Base-by-base conservation (phyloP, 2,329 filamentous ascomycete species). In the Penicillium freii region DNA sequence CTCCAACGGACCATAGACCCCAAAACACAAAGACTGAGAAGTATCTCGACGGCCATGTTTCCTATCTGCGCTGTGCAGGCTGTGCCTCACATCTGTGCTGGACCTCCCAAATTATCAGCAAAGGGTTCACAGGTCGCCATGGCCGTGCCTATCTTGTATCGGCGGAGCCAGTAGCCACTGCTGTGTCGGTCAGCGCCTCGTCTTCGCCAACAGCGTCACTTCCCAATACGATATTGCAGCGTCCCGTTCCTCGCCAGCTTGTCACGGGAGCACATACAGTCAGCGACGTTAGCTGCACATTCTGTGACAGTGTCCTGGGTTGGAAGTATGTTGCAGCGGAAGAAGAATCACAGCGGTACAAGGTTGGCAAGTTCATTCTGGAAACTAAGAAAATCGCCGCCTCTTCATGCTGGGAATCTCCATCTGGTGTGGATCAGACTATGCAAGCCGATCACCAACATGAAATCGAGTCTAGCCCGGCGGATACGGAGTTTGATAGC, bases 311-410 rank as follows among this genome's bases (percentile, higher is more conserved):
- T 53, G 78, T 84, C 36, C 66, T 87, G 21, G 85, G 85, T 2
- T 87, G 85, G 85, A 87, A 87, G 70, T 87, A 87, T 65, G 80
- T 87, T 25, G 78, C 80, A 21, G 85, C 85, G 0, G 83, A 84
- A 58, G 83, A 87, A 62, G 84, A 86, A 57, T 75, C 71, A 11
- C 85, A 87, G 71, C 75, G 79, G 54, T 87, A 87, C 66, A 87
- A 87, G 66, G 82, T 87, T 2, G 85, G 85, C n/a, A 87, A 87
- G 67, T 87, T 84, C 62, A 87, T 87, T 29, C 70, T 87, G 29
- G 85, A 87, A 70, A 86, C 83, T 43, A 83, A 81, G 70, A 75
- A 80, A 52, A 80, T 85, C 9, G 78, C 77, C 25, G 72, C 77
- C 31, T 74, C 75, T 17, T 75, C 77, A 19, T 78, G 72, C 21